These are phyloP conservation scores for Cymbidium sinense DNA, from an alignment of 106 monocot species.

Conservation along the genomic window DNA sequence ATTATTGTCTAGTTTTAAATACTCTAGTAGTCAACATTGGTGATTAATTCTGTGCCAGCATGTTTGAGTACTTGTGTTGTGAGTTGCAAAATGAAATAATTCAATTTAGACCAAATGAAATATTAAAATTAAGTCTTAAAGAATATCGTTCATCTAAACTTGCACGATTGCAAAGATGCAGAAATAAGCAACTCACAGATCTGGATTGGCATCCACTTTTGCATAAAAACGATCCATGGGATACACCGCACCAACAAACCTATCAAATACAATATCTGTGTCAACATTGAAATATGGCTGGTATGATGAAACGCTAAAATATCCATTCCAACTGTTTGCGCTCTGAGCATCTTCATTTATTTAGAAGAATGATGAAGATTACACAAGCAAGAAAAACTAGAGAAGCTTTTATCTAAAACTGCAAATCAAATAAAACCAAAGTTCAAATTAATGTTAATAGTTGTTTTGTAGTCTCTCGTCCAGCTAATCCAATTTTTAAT, in stretches of 20 bases:
- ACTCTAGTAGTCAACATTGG: background rate
- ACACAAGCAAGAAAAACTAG: background rate
- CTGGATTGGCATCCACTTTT: slow-evolving; percentile 85
- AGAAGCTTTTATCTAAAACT: background rate
- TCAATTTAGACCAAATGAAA: background rate
- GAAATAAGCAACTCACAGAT: slow-evolving; percentile 60
- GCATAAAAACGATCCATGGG: slow-evolving; percentile 66
- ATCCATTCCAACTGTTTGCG: slow-evolving; percentile 56
- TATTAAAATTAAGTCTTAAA: background rate
- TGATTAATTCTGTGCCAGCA: background rate
- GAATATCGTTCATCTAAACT: background rate
- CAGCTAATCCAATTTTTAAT: background rate
- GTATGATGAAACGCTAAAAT: slow-evolving; percentile 88
- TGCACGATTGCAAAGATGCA: background rate
- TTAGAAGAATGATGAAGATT: slow-evolving; percentile 3
- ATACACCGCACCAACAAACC: slow-evolving; percentile 63
- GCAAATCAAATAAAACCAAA: background rate
- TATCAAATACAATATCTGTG: slow-evolving; percentile 86
- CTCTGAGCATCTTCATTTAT: slow-evolving; percentile 53
- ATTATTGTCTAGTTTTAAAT: background rate
- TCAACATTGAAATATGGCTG: slow-evolving; percentile 86
- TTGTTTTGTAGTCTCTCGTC: background rate
- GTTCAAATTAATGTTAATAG: background rate
- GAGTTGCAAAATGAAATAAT: slow-evolving; percentile 2
- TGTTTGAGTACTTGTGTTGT: background rate